Evolutionary conservation across 192 early-diverging fungal species (phyloP).

Genomic region (Pilaira anomala): DNA sequence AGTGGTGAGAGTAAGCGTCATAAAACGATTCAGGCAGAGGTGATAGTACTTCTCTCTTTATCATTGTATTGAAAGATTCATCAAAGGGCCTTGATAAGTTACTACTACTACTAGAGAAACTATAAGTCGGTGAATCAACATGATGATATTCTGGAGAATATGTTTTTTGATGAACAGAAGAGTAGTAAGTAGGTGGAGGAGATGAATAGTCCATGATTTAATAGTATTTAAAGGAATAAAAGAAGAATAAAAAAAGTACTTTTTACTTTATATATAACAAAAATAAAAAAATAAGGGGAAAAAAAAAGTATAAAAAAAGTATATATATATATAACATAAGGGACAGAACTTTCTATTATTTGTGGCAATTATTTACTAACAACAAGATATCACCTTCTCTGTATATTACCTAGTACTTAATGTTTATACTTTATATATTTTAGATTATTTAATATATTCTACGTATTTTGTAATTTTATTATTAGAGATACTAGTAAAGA

Average conservation of each 20-base stretch:
- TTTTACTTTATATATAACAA: background rate
- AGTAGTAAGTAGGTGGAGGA: background rate
- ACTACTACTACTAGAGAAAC: slow-evolving; percentile 12
- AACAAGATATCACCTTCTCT: too few species aligned
- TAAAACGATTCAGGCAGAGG: slow-evolving; percentile 21
- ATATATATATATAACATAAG: too few species aligned
- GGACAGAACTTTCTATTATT: too few species aligned
- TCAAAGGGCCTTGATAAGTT: background rate
- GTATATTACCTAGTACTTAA: too few species aligned
- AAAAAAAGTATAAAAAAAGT: too few species aligned
- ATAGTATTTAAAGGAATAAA: background rate
- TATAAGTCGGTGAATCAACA: slow-evolving; percentile 14
- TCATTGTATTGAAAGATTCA: background rate
- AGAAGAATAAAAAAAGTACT: background rate
- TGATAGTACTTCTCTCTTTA: slow-evolving; percentile 4
- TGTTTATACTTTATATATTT: too few species aligned
- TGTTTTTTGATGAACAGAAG: background rate
- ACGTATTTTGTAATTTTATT: too few species aligned
- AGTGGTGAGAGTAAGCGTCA: slow-evolving; percentile 20
- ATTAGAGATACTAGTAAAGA: too few species aligned
- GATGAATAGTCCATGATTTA: background rate
- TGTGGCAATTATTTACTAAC: too few species aligned
- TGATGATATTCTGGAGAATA: slow-evolving; percentile 17
- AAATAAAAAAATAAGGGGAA: background rate
- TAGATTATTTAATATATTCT: too few species aligned